These are phyloP conservation scores for Gossypium turneri DNA, from an alignment of 345 rosid species.

Conservation along the genomic window DNA sequence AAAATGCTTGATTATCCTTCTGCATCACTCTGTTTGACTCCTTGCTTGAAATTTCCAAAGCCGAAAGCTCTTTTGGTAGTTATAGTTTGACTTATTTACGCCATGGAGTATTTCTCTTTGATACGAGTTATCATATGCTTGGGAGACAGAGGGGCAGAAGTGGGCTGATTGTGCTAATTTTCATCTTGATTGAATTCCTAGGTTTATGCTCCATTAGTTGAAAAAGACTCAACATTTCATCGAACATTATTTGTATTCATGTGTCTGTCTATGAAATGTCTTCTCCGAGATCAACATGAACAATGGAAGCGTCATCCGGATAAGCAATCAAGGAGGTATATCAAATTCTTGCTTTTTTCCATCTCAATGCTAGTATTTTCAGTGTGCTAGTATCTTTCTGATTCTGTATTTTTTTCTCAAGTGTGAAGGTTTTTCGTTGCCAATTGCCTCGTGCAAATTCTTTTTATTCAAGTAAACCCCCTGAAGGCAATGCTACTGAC, in stretches of 20 bases:
- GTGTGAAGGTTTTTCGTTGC: conserved; percentile 84
- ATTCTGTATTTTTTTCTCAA: conserved; percentile 27
- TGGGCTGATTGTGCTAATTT: neutral
- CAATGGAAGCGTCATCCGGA: conserved; percentile 74
- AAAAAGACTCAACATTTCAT: conserved; percentile 72
- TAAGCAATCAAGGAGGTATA: conserved; percentile 59
- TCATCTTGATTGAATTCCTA: conserved; percentile 20
- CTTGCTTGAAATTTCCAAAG: neutral
- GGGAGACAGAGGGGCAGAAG: neutral
- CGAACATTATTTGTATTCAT: conserved; percentile 72
- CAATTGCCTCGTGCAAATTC: conserved; percentile 67
- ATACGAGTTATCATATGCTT: neutral
- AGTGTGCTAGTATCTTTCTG: neutral
- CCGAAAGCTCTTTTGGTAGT: neutral
- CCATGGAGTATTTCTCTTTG: neutral
- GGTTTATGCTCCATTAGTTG: conserved; percentile 78
- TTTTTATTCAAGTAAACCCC: conserved; percentile 72
- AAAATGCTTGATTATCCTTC: neutral
- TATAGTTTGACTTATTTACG: neutral
- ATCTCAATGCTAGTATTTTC: neutral
- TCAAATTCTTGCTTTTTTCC: neutral
- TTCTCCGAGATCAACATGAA: conserved; percentile 83
- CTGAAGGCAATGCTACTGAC: conserved; percentile 51
- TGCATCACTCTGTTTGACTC: neutral
- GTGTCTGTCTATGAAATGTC: conserved; percentile 85